A percentile compares a stretch with the other conserved stretches of the same genome.
Evolutionary conservation across 768 basidiomycete genomes (phyloP).

Genomic region (Amanita subjunquillea): DNA sequence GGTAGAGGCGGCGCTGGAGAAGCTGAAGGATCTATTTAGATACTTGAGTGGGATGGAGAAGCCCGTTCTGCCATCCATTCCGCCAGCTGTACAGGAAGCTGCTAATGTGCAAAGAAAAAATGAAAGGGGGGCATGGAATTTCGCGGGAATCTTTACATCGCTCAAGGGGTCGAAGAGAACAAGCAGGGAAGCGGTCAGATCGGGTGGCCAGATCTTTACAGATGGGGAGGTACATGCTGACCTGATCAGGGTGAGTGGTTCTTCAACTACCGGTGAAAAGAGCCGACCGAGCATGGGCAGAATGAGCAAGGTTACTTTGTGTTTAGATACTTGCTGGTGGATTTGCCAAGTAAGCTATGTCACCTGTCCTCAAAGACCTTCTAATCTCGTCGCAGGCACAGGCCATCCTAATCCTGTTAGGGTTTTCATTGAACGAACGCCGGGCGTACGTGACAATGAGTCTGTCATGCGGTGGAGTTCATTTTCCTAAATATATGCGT

Average conservation of each 20-base stretch:
- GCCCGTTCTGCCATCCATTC: constrained; percentile 19
- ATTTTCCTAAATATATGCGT: constrained; percentile 17
- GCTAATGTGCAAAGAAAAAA: constrained; percentile 17
- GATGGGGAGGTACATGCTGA: constrained; percentile 81
- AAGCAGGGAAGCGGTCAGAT: constrained; percentile 18
- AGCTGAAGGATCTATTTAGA: constrained; percentile 48
- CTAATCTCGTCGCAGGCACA: constrained; percentile 36
- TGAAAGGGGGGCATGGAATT: constrained; percentile 35
- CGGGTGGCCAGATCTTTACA: constrained; percentile 37
- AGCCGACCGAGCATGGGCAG: constrained; percentile 23
- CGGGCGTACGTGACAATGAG: constrained; percentile 62
- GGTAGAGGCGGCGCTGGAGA: constrained; percentile 31
- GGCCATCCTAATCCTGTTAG: constrained; percentile 50
- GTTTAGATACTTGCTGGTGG: constrained; percentile 68
- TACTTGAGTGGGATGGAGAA: constrained; percentile 61
- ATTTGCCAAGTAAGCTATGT: constrained; percentile 59
- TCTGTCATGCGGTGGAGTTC: constrained; percentile 60
- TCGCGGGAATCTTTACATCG: constrained; percentile 63
- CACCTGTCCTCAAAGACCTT: constrained; percentile 1
- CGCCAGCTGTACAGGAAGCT: constrained; percentile 10
- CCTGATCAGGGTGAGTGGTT: constrained; percentile 51
- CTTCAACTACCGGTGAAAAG: constrained; percentile 4
- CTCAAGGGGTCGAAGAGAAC: constrained; percentile 32
- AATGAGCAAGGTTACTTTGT: constrained; percentile 71
- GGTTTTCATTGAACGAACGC: constrained; percentile 58